phyloP scores from a whole-genome alignment of 164 flowering plant genomes.

The grape (Vitis vinifera) region ASM3070453v1 NC_081815.1:19776501-19777000 shows the following conservation, averaged over 20 bases:
- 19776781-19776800: constrained; percentile 53
- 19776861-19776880: constrained; percentile 48
- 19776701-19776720: neutral
- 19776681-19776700: too few species aligned
- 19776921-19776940: constrained; percentile 58
- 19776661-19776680: too few species aligned
- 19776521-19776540: constrained; percentile 44
- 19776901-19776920: constrained; percentile 56
- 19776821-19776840: constrained; percentile 48
- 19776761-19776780: constrained; percentile 46
- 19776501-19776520: constrained; percentile 46
- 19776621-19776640: constrained; percentile 20
- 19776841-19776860: constrained; percentile 47
- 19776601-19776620: constrained; percentile 56
- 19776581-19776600: constrained; percentile 50
- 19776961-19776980: constrained; percentile 32
- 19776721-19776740: constrained; percentile 37
- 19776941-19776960: constrained; percentile 34
- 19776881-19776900: constrained; percentile 42
- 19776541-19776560: constrained; percentile 49
- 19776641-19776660: too few species aligned
- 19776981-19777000: constrained; percentile 40
- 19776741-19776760: constrained; percentile 48
- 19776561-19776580: constrained; percentile 47
- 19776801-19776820: constrained; percentile 62